Evolutionary conservation across 2,329 filamentous ascomycete genomes (phyloP).

Genomic region (Colletotrichum sp.): DNA sequence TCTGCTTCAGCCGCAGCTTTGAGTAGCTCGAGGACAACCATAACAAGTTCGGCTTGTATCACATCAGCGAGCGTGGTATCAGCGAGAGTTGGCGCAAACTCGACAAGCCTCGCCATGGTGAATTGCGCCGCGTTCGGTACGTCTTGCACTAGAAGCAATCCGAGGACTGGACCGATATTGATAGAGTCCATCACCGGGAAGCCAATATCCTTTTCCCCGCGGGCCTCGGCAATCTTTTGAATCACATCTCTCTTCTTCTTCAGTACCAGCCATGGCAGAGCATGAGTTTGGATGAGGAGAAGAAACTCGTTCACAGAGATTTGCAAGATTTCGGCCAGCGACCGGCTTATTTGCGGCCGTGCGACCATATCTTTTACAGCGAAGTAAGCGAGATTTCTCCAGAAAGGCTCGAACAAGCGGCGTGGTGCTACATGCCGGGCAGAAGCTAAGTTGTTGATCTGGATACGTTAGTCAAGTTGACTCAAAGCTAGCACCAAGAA

Average conservation of each 20-base stretch:
- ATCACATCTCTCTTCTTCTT: constrained; percentile 79
- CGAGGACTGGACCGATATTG: constrained; percentile 63
- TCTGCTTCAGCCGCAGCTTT: constrained; percentile 76
- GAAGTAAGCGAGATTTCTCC: constrained; percentile 82
- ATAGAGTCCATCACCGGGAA: constrained; percentile 56
- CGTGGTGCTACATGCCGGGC: constrained; percentile 64
- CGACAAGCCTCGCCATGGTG: constrained; percentile 70
- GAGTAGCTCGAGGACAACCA: constrained; percentile 80
- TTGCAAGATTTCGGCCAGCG: constrained; percentile 80
- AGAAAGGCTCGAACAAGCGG: constrained; percentile 83
- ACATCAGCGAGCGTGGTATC: constrained; percentile 69
- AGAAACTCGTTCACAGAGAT: constrained; percentile 78
- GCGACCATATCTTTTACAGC: constrained; percentile 81
- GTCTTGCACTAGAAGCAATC: constrained; percentile 63
- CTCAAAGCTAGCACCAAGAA: background rate
- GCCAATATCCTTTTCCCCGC: constrained; percentile 70
- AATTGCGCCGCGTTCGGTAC: constrained; percentile 63
- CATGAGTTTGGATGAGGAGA: constrained; percentile 76
- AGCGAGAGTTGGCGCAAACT: constrained; percentile 73
- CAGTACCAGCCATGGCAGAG: constrained; percentile 85
- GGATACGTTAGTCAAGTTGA: background rate
- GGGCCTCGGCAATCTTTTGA: constrained; percentile 78
- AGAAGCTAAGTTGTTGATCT: constrained; percentile 73
- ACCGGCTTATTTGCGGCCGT: constrained; percentile 80
- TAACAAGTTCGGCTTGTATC: constrained; percentile 75